A percentile compares a stretch with the other conserved stretches of the same genome.
These are phyloP conservation scores for Stenogyne calaminthoides DNA, from an alignment of 305 asterid species.

Conservation along the genomic window DNA sequence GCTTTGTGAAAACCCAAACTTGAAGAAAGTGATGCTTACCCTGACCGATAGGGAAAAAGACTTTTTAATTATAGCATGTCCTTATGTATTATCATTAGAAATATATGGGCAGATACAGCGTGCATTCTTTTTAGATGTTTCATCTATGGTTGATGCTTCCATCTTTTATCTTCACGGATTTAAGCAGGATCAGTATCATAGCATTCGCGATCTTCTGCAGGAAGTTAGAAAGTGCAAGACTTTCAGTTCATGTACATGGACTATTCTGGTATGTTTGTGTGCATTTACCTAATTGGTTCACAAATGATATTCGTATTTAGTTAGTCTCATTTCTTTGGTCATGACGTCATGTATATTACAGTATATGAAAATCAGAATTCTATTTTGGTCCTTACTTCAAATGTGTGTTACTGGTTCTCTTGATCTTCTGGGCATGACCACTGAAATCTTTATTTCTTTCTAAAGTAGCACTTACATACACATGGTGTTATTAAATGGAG, in stretches of 20 bases:
- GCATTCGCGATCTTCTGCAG: neutral
- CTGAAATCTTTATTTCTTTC: neutral
- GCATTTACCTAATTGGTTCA: neutral
- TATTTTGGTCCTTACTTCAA: neutral
- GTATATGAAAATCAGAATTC: neutral
- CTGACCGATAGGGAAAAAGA: neutral
- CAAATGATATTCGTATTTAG: neutral
- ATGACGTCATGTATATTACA: neutral
- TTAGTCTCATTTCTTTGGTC: neutral
- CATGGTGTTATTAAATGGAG: no score
- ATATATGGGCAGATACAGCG: neutral
- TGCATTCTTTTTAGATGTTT: neutral
- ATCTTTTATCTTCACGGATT: neutral
- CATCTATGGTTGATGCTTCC: slow-evolving; percentile 23
- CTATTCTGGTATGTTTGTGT: slow-evolving; percentile 23
- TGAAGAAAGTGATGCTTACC: slow-evolving; percentile 22
- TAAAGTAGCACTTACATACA: neutral
- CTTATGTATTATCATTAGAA: neutral
- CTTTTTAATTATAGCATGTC: neutral
- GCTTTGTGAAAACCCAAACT: slow-evolving; percentile 15
- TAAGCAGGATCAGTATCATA: neutral
- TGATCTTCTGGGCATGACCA: neutral
- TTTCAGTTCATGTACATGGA: slow-evolving; percentile 13
- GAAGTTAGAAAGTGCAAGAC: slow-evolving; percentile 17
- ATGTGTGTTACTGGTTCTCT: neutral